Evolutionary conservation across 306 rosid species (phyloP), one percentile per base, ranked within the genome.

Genomic region (Rosa multiflora): DNA sequence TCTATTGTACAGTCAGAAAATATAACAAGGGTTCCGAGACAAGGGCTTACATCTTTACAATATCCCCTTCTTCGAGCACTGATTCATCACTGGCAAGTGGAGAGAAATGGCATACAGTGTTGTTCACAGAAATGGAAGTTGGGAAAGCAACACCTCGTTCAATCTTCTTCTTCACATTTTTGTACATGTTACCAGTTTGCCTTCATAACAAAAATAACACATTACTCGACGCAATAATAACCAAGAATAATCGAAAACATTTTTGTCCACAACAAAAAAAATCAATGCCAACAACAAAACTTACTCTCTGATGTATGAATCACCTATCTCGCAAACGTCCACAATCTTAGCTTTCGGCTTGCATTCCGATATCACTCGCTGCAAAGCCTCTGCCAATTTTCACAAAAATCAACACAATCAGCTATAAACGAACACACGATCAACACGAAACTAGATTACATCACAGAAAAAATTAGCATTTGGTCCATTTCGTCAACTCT

Each of bases 121-220:
- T 94, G 97, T 95, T 95, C 8, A 91, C 96, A 26, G 98, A 95
- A 82, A 95, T 37, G 83, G 96, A 95, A 35, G 99, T 92, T 5
- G 99, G 99, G 62, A 95, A 95, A 51, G 98, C 96, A 72, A 93
- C 96, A 2, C 99, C 99, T 75, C 96, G 86, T 80, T 95, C 99
- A 73, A 94, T 94, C 91, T 92, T 94, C 87, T 85, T 90, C 89
- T 92, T 92, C 12, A 82, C 91, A 83, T 87, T 94, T 84, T 94
- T 92, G 86, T 92, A 92, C 80, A 87, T 84, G 78, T 88, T 92
- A 18, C 96, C 92, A 43, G 94, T 88, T 89, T 92, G 96, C 84
- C 98, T 92, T 74, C 0, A 78, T 59, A 48, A 52, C 71, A 14
- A 80, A 86, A 64, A 21, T 14, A 1, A 15, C 46, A 48, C 51